Evolutionary conservation across 192 early-diverging fungal species (phyloP).

Genomic region (Entomortierella lignicola): DNA sequence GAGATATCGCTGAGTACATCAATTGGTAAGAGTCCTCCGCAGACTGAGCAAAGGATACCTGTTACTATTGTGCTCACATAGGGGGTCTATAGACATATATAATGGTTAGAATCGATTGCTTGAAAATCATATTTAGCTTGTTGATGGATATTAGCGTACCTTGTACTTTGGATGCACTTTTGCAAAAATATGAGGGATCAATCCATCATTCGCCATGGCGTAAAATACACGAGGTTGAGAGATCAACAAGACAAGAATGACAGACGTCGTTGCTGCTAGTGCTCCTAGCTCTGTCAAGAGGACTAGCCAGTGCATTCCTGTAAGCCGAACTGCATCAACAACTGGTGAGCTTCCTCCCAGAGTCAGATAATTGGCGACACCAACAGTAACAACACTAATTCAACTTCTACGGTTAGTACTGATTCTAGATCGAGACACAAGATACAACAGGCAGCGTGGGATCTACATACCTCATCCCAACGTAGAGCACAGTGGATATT

Average conservation of each 20-base stretch:
- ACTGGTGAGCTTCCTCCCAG: conserved; percentile 68
- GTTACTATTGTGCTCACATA: conserved; percentile 76
- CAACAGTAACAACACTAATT: conserved; percentile 74
- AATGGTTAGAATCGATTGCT: neutral
- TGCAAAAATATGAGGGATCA: conserved; percentile 75
- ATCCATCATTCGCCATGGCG: conserved; percentile 87
- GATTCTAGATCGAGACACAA: neutral
- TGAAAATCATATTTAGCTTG: neutral
- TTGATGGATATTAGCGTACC: neutral
- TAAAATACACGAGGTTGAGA: conserved; percentile 91
- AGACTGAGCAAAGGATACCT: conserved; percentile 73
- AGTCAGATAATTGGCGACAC: conserved; percentile 69
- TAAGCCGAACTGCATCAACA: conserved; percentile 57
- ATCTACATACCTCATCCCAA: conserved; percentile 62
- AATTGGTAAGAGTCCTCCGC: conserved; percentile 82
- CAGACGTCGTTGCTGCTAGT: conserved; percentile 81
- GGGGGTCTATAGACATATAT: conserved; percentile 70
- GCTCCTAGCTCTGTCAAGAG: conserved; percentile 83
- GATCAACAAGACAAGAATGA: conserved; percentile 79
- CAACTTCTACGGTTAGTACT: neutral
- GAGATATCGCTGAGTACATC: conserved; percentile 88
- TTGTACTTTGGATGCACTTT: conserved; percentile 72
- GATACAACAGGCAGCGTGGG: no score
- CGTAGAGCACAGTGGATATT: conserved; percentile 83
- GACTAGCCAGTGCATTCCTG: conserved; percentile 72